Conservation (phyloP, 768 basidiomycete genomes). For the Lanmaoa pseudosensibilis region DNA sequence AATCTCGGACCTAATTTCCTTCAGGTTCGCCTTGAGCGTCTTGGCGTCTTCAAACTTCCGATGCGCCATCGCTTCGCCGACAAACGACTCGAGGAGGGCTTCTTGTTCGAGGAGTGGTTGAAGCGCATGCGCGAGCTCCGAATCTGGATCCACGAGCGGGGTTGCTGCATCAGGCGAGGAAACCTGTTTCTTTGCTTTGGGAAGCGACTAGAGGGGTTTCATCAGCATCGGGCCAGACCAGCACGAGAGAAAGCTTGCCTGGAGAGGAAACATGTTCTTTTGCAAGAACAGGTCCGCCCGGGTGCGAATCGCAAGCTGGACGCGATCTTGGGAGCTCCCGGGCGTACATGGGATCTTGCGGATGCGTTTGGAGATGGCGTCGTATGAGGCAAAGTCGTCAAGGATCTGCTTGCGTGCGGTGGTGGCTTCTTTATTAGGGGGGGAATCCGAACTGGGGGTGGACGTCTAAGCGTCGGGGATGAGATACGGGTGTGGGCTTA, state of each 20-base stretch:
- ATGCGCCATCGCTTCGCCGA: slow-evolving; percentile 85
- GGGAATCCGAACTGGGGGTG: slow-evolving; percentile 39
- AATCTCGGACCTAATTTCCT: slow-evolving; percentile 85
- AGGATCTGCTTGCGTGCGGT: slow-evolving; percentile 77
- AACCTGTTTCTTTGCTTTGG: slow-evolving; percentile 45
- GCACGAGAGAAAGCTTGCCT: slow-evolving; percentile 14
- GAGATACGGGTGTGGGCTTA: slow-evolving; percentile 24
- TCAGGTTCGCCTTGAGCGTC: slow-evolving; percentile 73
- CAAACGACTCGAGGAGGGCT: slow-evolving; percentile 82
- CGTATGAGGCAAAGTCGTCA: slow-evolving; percentile 86
- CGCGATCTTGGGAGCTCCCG: slow-evolving; percentile 75
- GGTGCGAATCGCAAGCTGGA: slow-evolving; percentile 78
- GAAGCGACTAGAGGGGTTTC: slow-evolving; percentile 37
- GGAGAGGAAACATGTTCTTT: slow-evolving; percentile 76
- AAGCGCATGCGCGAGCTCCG: slow-evolving; percentile 66
- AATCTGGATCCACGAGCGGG: slow-evolving; percentile 58
- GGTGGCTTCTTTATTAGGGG: slow-evolving; percentile 66
- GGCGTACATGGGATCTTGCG: slow-evolving; percentile 64
- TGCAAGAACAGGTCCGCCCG: slow-evolving; percentile 81
- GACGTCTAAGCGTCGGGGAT: slow-evolving; percentile 12
- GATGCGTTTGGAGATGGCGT: slow-evolving; percentile 84
- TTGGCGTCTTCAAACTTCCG: slow-evolving; percentile 96
- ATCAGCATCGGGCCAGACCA: background rate
- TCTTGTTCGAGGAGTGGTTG: slow-evolving; percentile 96
- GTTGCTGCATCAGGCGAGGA: slow-evolving; percentile 14